These are phyloP conservation scores for Monosiga brevicollis DNA, from an alignment of 78 protist species.

Conservation along the genomic window DNA sequence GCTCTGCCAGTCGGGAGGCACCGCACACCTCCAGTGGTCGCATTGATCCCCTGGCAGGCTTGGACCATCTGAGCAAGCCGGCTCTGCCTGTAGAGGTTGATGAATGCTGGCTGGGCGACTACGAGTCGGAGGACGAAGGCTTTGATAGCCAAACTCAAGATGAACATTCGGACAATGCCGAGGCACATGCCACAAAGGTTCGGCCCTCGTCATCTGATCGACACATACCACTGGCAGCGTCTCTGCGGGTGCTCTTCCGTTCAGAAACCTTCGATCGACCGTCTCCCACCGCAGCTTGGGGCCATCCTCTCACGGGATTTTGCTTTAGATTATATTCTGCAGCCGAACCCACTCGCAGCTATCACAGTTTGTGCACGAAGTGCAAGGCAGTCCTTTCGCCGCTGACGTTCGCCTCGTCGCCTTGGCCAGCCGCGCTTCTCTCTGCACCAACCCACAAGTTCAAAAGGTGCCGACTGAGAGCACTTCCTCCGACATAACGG, in stretches of 20 bases:
- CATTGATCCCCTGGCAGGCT: too few relatives aligned
- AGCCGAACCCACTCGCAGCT: slow-evolving; percentile 77
- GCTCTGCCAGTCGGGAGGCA: background rate
- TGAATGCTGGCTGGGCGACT: too few relatives aligned
- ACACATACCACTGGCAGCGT: background rate
- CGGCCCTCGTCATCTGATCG: background rate
- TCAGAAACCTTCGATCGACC: background rate
- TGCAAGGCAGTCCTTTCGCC: slow-evolving; percentile 24
- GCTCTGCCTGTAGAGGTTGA: too few relatives aligned
- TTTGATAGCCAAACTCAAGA: background rate
- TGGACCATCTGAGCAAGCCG: too few relatives aligned
- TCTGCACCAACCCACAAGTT: slow-evolving; percentile 40
- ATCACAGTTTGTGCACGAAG: slow-evolving; percentile 53
- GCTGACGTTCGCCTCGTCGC: slow-evolving; percentile 1
- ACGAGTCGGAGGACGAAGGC: background rate
- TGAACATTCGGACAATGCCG: background rate
- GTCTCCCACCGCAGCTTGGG: background rate
- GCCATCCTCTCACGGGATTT: too few relatives aligned
- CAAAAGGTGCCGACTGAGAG: background rate
- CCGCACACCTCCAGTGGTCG: too few relatives aligned
- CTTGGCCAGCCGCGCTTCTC: slow-evolving; percentile 30
- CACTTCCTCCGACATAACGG: too few relatives aligned
- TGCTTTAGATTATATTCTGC: slow-evolving; percentile 31
- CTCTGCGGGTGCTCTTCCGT: background rate
- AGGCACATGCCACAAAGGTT: background rate